Conservation (phyloP, 495 filamentous ascomycete species). For the Pyronema domesticum region DNA sequence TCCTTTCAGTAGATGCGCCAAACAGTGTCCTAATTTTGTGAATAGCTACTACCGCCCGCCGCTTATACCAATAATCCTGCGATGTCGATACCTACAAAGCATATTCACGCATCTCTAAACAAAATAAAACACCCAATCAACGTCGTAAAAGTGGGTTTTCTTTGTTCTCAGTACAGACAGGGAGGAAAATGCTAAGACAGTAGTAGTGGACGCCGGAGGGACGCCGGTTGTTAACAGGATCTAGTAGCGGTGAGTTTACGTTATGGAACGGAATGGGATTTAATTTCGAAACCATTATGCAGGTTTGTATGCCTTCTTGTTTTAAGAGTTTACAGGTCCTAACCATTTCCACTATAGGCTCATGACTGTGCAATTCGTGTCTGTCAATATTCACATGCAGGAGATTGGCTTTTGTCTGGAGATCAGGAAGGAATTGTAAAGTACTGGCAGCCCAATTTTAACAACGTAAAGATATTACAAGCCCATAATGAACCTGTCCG, state of each 20-base stretch:
- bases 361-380: conserved; percentile 87
- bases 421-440: conserved; percentile 91
- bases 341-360: conserved; percentile 33
- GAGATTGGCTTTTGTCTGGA: conserved; percentile 91
- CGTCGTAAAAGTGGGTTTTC: conserved; percentile 40
- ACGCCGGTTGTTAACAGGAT: conserved; percentile 72
- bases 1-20: background rate
- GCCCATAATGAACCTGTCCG: conserved; percentile 79
- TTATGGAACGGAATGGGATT: conserved; percentile 97
- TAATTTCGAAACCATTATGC: conserved; percentile 98
- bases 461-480: conserved; percentile 88
- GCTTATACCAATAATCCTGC: conserved; percentile 53
- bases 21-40: conserved; percentile 13
- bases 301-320: conserved; percentile 31
- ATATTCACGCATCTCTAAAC: conserved; percentile 87
- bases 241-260: conserved; percentile 92
- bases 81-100: conserved; percentile 71
- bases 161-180: background rate
- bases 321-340: background rate
- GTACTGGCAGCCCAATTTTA: conserved; percentile 99
- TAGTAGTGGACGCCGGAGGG: conserved; percentile 87
- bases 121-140: conserved; percentile 96
- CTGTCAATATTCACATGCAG: conserved; percentile 73
- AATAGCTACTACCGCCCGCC: conserved; percentile 69
- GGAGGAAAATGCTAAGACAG: background rate